Conservation (phyloP, 2,329 filamentous ascomycete species). For the Niveomyces coronatus region DNA sequence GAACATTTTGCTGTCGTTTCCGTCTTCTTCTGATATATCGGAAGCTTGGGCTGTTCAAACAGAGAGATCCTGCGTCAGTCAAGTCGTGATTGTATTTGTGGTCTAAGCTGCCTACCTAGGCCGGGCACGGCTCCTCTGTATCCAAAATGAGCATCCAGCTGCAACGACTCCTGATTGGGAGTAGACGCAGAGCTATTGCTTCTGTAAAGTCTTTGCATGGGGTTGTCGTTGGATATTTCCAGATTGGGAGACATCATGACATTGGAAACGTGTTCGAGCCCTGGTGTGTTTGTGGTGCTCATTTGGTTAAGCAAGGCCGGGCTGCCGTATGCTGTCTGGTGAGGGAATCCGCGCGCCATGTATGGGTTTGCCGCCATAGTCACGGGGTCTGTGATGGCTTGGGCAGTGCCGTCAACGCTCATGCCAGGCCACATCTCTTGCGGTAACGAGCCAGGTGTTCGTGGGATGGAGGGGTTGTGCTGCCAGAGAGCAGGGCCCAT, state of each 20-base stretch:
- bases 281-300: neutral
- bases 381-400: neutral
- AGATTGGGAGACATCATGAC: slow-evolving; percentile 5
- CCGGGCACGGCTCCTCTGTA: slow-evolving; percentile 5
- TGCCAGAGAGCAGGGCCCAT: slow-evolving; percentile 7
- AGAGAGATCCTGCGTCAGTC: neutral
- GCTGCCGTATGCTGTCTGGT: slow-evolving; percentile 4
- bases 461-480: slow-evolving; percentile 2
- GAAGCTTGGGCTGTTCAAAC: neutral
- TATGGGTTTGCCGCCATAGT: slow-evolving; percentile 4
- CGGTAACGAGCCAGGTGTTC: slow-evolving; percentile 5
- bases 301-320: slow-evolving; percentile 5
- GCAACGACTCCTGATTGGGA: slow-evolving; percentile 6
- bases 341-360: slow-evolving; percentile 3
- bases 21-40: slow-evolving; percentile 9
- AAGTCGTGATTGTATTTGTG: too few species aligned
- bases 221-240: slow-evolving; percentile 2
- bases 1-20: slow-evolving; percentile 6
- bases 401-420: neutral
- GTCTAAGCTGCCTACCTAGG: neutral
- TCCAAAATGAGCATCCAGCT: slow-evolving; percentile 7
- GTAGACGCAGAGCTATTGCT: slow-evolving; percentile 6
- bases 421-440: slow-evolving; percentile 9
- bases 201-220: slow-evolving; percentile 7
- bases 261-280: slow-evolving; percentile 4